Conservation (phyloP, 306 rosid genomes). For the Begonia fuchsioides region DNA sequence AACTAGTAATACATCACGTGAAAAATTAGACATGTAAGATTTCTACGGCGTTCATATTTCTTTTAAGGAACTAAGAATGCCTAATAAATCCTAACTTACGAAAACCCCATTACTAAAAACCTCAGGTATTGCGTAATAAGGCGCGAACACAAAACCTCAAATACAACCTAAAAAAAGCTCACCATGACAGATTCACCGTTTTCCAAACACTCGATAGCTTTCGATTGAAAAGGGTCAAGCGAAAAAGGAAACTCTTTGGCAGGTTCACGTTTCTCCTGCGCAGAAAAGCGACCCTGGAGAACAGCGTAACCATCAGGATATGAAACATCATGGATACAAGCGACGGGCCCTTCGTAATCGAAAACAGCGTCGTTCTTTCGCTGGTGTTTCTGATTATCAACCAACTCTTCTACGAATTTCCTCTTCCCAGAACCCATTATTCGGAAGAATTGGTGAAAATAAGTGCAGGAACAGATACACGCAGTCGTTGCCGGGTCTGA, state of each 20-base stretch:
- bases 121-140: too few relatives aligned
- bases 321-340: conserved; percentile 64
- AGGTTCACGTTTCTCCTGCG: conserved; percentile 20
- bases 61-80: too few relatives aligned
- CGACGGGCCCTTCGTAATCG: conserved; percentile 5
- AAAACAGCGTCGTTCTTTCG: conserved; percentile 5
- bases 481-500: too few relatives aligned
- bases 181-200: conserved; percentile 78
- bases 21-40: too few relatives aligned
- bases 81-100: too few relatives aligned
- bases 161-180: background rate
- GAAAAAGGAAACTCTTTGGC: conserved; percentile 72
- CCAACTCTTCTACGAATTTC: conserved; percentile 15
- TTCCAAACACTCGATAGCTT: conserved; percentile 67
- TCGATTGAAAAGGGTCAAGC: conserved; percentile 80
- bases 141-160: too few relatives aligned
- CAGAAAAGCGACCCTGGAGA: conserved; percentile 7
- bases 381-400: conserved; percentile 8
- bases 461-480: too few relatives aligned
- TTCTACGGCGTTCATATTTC: too few relatives aligned
- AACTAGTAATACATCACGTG: too few relatives aligned
- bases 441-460: too few relatives aligned
- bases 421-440: conserved; percentile 40
- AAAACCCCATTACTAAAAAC: too few relatives aligned
- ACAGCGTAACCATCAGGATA: conserved; percentile 50